Conservation (phyloP, 768 basidiomycete species). For the Glaciozyma antarctica region DNA sequence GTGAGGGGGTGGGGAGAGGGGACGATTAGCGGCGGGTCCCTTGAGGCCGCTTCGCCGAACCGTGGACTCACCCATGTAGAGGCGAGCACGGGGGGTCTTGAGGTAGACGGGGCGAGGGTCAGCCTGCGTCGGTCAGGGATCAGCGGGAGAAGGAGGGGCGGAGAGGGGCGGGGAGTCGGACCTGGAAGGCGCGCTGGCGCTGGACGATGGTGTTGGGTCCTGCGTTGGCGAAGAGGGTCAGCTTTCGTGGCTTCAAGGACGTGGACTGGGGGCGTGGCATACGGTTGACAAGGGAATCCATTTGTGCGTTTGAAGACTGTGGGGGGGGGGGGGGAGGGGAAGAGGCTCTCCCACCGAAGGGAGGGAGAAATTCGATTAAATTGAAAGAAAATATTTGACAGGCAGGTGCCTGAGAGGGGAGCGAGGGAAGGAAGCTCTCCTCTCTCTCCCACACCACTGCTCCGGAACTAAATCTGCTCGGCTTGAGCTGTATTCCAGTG, state of each 20-base stretch:
- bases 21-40: background rate
- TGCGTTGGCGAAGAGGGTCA: background rate
- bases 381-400: too few species aligned
- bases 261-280: background rate
- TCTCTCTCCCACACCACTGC: too few species aligned
- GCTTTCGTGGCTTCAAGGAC: background rate
- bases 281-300: background rate
- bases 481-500: too few species aligned
- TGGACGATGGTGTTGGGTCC: conserved; percentile 16
- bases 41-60: background rate
- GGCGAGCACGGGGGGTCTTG: conserved; percentile 25
- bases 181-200: conserved; percentile 18
- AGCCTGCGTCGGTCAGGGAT: conserved; percentile 2
- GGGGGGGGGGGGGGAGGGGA: too few species aligned
- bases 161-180: background rate
- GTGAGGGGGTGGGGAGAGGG: background rate
- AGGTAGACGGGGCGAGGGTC: conserved; percentile 26
- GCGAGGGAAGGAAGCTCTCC: too few species aligned
- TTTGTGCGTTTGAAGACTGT: too few species aligned
- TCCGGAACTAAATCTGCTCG: too few species aligned
- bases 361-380: too few species aligned
- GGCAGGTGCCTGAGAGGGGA: too few species aligned
- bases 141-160: background rate
- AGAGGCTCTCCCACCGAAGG: too few species aligned
- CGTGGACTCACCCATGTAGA: conserved; percentile 26